Base-by-base conservation (phyloP, 2,329 filamentous ascomycete genomes). In the Fusarium illudens region DNA sequence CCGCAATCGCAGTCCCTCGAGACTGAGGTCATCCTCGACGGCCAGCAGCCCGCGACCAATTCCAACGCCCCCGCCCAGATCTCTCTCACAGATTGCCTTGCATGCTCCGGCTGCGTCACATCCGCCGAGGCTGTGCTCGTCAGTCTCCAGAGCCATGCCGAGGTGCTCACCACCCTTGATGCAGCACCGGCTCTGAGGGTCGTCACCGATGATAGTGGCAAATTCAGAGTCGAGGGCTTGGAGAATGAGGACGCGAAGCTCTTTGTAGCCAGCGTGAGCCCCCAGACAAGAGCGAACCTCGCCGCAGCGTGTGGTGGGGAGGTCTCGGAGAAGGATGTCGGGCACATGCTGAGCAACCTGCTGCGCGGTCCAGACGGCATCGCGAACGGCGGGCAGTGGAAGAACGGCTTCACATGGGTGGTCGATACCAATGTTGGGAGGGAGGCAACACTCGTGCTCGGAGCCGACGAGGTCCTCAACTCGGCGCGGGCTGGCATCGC, bases 91-190 rank as follows among this genome's bases (percentile, higher is more conserved):
- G 96, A 99, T 80, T 99, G 96, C 76, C 90, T 99, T 52, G 96
- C 96, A 54, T 99, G 96, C 80, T 97, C 96, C 10, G 96, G 96
- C 55, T 99, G 96, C 79, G 96, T 99, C 53, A 99, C 96, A 19
- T 97, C 94, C 6, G 96, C 96, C 48, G 96, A 99, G 81, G 96
- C 96, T 15, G 93, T 99, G n/a, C 88, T 99, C 39, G 94, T 99
- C 53, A 96, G 92, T 61, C 82, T 99, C 57, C 96, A 99, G 80
- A 97, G 93, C 71, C 96, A 99, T 79, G 88, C 90, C 34, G 96
- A 99, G 80, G 94, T 99, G 8, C 84, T 99, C 50, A 88, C 87
- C 62, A 91, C 92, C 6, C 86, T 99, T 30, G 93, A 97, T 76
- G 84, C 87, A 5, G 87, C 84, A 13, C 86, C 88, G 3, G 83